Evolutionary conservation across 75 land plant genomes (phyloP).

Genomic region (Picea glauca): DNA sequence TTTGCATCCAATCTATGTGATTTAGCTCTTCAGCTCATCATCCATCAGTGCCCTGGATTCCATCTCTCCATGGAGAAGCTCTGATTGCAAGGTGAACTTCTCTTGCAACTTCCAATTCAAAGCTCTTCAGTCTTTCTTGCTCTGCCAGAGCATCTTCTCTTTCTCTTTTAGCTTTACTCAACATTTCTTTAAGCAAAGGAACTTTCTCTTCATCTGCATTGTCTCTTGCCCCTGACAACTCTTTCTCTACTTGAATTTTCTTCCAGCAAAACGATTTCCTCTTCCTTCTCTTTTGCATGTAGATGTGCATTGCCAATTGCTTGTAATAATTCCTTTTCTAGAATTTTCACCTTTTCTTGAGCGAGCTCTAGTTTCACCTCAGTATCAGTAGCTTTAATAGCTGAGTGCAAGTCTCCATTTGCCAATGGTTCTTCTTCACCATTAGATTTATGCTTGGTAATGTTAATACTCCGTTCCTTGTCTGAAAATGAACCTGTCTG

Average conservation of each 20-base stretch:
- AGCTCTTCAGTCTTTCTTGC: constrained; percentile 34
- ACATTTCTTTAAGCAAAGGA: not conserved
- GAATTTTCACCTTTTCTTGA: not conserved
- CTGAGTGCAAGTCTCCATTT: constrained; percentile 7
- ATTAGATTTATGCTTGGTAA: too few relatives aligned
- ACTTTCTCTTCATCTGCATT: constrained; percentile 1
- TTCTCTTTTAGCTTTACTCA: not conserved
- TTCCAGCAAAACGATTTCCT: not conserved
- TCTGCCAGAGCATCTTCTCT: constrained; percentile 17
- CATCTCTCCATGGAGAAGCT: not conserved
- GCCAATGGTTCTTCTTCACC: not conserved
- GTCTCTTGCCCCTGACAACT: not conserved
- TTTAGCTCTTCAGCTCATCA: constrained; percentile 52
- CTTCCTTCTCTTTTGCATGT: not conserved
- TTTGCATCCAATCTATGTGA: constrained; percentile 31
- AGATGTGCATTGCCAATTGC: not conserved
- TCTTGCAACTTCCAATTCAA: constrained; percentile 38
- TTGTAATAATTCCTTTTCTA: constrained; percentile 4
- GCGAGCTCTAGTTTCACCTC: constrained; percentile 6
- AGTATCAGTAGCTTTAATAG: not conserved
- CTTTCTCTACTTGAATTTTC: not conserved
- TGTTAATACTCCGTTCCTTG: too few relatives aligned
- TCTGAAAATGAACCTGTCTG: too few relatives aligned
- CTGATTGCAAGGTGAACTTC: too few relatives aligned
- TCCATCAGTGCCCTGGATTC: constrained; percentile 33